Percentiles rank a stretch among this genome's conserved stretches.
These are phyloP conservation scores for Zygoascus flipseniorum DNA, from an alignment of 805 yeast genomes.

Conservation along the genomic window DNA sequence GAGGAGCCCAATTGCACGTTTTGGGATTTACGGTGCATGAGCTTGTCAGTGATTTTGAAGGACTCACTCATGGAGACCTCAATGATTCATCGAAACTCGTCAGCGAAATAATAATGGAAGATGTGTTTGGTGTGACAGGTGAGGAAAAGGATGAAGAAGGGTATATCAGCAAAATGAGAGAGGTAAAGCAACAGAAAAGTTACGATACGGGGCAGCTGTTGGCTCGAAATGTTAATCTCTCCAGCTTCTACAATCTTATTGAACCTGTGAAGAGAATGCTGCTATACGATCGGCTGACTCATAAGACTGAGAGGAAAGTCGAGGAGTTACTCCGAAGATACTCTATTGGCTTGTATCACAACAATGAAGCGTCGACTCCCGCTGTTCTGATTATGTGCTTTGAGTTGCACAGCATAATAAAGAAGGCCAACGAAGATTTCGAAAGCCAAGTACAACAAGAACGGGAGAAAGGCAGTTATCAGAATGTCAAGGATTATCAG, in stretches of 20 bases:
- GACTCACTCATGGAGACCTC: constrained; percentile 58
- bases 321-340: constrained; percentile 72
- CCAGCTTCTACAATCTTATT: constrained; percentile 47
- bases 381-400: constrained; percentile 64
- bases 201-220: constrained; percentile 78
- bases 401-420: constrained; percentile 50
- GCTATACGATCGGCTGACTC: constrained; percentile 53
- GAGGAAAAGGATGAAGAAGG: constrained; percentile 94
- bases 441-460: constrained; percentile 18
- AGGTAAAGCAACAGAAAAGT: constrained; percentile 82
- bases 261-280: constrained; percentile 59
- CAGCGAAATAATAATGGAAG: constrained; percentile 78
- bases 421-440: constrained; percentile 16
- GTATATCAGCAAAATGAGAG: constrained; percentile 76
- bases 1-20: constrained; percentile 92
- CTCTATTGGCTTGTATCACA: constrained; percentile 70
- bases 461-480: constrained; percentile 3
- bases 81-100: constrained; percentile 53
- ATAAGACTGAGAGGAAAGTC: constrained; percentile 62
- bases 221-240: constrained; percentile 53
- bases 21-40: constrained; percentile 81
- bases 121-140: constrained; percentile 83
- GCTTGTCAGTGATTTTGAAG: constrained; percentile 46
- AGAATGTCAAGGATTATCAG: constrained; percentile 17
- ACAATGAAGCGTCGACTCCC: constrained; percentile 47